Percentiles rank a stretch among this genome's conserved stretches.
Evolutionary conservation across 495 filamentous ascomycete genomes (phyloP).

Genomic region (Cladorrhinum samala): DNA sequence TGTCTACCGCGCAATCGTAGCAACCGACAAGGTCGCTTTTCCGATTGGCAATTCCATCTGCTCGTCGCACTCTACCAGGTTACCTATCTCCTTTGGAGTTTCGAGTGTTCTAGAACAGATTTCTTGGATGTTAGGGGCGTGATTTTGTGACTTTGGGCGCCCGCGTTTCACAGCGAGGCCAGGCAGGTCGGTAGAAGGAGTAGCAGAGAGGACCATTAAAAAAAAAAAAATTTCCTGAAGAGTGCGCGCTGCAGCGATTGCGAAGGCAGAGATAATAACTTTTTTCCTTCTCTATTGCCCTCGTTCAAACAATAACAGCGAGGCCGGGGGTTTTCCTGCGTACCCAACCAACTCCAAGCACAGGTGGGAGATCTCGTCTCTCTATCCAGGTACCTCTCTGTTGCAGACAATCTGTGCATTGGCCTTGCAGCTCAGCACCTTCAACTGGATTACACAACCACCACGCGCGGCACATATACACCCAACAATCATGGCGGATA

Average conservation of each 20-base stretch:
- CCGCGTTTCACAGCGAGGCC: not conserved
- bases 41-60: too few relatives aligned
- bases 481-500: conserved; percentile 54
- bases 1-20: too few relatives aligned
- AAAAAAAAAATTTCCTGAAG: not conserved
- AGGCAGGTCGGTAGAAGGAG: not conserved
- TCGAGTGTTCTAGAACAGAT: too few relatives aligned
- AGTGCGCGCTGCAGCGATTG: not conserved
- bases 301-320: conserved; percentile 10
- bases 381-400: not conserved
- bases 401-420: not conserved
- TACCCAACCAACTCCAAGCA: conserved; percentile 7
- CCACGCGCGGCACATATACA: not conserved
- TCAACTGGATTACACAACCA: not conserved
- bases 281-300: conserved; percentile 14
- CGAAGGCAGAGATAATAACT: conserved; percentile 10
- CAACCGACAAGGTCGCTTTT: too few relatives aligned
- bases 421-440: not conserved
- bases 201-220: not conserved
- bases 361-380: not conserved
- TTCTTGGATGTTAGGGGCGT: too few relatives aligned
- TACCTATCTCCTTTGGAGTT: too few relatives aligned
- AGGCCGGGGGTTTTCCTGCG: conserved; percentile 1
- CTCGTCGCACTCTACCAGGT: too few relatives aligned
- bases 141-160: too few relatives aligned